Evolutionary conservation across 495 filamentous ascomycete genomes (phyloP).

Genomic region (Hapsidospora chrysogenum): DNA sequence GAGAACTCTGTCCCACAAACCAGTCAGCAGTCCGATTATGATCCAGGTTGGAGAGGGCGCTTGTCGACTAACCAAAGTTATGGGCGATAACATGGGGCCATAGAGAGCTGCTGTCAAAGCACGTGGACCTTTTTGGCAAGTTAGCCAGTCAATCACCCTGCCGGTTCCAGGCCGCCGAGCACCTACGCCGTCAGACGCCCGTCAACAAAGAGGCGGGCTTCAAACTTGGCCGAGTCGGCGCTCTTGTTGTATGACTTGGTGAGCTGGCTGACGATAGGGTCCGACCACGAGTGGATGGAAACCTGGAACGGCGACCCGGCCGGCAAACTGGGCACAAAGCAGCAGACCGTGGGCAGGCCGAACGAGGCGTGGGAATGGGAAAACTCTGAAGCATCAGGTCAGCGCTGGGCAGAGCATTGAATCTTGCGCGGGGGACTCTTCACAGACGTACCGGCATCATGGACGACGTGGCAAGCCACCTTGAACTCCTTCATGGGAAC

Average conservation of each 20-base stretch:
- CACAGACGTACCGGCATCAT: conserved; percentile 37
- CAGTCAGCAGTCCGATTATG: neutral
- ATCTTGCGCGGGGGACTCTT: neutral
- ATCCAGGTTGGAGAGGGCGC: neutral
- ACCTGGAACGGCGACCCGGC: conserved; percentile 48
- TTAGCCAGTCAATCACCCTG: neutral
- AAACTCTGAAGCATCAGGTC: conserved; percentile 14
- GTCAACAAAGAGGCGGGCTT: conserved; percentile 56
- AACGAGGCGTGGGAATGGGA: conserved; percentile 21
- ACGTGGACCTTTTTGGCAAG: conserved; percentile 23
- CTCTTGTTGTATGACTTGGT: conserved; percentile 43
- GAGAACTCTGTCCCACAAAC: conserved; percentile 34
- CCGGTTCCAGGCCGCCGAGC: conserved; percentile 1
- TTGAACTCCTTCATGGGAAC: conserved; percentile 77
- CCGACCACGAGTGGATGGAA: conserved; percentile 71
- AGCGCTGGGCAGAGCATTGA: neutral
- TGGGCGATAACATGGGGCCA: conserved; percentile 42
- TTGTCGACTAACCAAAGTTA: conserved; percentile 26
- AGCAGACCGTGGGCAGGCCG: conserved; percentile 52
- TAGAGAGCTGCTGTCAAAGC: conserved; percentile 34
- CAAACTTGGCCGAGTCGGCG: conserved; percentile 43
- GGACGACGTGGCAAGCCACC: conserved; percentile 61
- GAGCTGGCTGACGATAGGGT: conserved; percentile 43
- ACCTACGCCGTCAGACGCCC: conserved; percentile 48
- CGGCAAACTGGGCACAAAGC: conserved; percentile 55